phyloP scores from a whole-genome alignment of 352 stramenopile species.

The Pythium periplocum region DNA sequence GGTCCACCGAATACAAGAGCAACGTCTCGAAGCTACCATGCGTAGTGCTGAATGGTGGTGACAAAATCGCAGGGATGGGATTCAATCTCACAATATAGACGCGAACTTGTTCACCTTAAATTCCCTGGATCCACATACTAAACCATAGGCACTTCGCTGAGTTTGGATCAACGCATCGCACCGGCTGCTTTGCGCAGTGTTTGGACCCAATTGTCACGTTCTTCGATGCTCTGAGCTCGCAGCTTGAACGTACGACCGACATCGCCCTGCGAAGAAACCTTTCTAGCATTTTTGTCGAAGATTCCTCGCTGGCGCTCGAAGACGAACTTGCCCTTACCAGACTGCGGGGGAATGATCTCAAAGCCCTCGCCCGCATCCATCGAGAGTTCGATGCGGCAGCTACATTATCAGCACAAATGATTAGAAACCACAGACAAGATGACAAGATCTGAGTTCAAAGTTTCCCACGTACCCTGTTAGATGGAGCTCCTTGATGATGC shows the following conservation, averaged over 20 bases:
- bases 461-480: constrained; percentile 49
- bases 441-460: background rate
- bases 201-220: constrained; percentile 78
- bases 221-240: constrained; percentile 76
- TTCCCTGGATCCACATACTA: too few relatives aligned
- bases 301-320: constrained; percentile 70
- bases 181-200: constrained; percentile 38
- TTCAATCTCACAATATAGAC: too few relatives aligned
- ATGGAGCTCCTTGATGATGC: constrained; percentile 82
- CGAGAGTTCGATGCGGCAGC: constrained; percentile 68
- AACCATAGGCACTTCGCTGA: too few relatives aligned
- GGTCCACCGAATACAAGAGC: constrained; percentile 36
- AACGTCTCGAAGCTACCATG: constrained; percentile 6
- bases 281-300: constrained; percentile 80
- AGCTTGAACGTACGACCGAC: constrained; percentile 79
- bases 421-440: background rate
- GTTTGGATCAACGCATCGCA: background rate
- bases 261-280: constrained; percentile 61
- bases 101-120: too few relatives aligned
- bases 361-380: constrained; percentile 78
- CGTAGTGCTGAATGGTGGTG: constrained; percentile 13
- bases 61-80: background rate
- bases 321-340: constrained; percentile 51
- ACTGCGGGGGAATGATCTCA: constrained; percentile 60
- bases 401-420: constrained; percentile 11